Evolutionary conservation across 2,329 filamentous ascomycete genomes (phyloP), one percentile per base, ranked within the genome.

Genomic region (Alternaria sp.): DNA sequence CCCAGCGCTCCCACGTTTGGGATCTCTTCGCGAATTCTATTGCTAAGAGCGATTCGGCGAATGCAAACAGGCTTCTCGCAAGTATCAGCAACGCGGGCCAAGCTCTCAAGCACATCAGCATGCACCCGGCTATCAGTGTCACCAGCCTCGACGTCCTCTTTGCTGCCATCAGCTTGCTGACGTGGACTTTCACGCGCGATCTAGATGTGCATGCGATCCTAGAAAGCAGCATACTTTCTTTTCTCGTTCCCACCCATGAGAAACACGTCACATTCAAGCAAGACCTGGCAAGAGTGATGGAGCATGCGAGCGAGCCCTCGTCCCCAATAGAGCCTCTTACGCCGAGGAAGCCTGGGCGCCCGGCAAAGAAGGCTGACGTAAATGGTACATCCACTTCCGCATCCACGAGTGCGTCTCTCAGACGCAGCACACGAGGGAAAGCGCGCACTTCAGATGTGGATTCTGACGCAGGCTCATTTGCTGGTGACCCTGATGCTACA

Each of bases 121-220:
- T 86, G 56, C 87, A 90, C 71, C 88, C 88, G 0, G 85, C 84
- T 21, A 84, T 90, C 28, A 84, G 84, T 20, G 85, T 83, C 18
- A 85, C 86, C 0, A 86, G 85, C 6, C 85, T 84, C 76, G 89
- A 91, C 74, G 87, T 88, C 2, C 72, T 90, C 14, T 79, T 89
- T 37, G 87, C 84, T 21, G 80, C 82, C 2, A 62, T 87, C 14
- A 86, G 84, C 60, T 75, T 89, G n/a, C 83, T 87, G 1, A 60
- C 85, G 2, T 90, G 88, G 87, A 84, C 85, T n/a, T 86, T 86
- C 44, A 81, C 85, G 2, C 81, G 87, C 30, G 82, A 84, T 21
- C 78, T 86, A 4, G 83, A 87, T 67, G 81, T 84, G 0, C 76
- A 79, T n/a, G 80, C 84, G 10, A 85, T 89, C 67, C 71, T 89